phyloP scores from a whole-genome alignment of 371 early-diverging fungal species.

The Actinomucor elegans region DNA sequence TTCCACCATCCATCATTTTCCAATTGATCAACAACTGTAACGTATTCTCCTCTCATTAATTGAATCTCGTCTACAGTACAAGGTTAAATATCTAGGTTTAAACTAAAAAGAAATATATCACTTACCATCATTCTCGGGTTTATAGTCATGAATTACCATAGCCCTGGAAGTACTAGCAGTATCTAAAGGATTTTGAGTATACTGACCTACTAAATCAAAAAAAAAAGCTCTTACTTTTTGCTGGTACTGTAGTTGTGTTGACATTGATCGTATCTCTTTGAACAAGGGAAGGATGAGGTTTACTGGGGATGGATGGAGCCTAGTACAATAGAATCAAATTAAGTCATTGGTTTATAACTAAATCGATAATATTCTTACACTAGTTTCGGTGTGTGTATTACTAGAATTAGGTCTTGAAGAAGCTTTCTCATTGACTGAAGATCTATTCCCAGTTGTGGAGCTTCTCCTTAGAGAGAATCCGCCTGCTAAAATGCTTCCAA shows the following conservation, averaged over 20 bases:
- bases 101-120: neutral
- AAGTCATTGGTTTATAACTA: no score
- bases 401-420: neutral
- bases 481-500: constrained; percentile 76
- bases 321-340: neutral
- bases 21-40: constrained; percentile 49
- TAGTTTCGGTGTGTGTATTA: neutral
- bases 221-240: constrained; percentile 1
- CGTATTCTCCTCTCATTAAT: constrained; percentile 49
- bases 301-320: constrained; percentile 5
- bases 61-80: constrained; percentile 49
- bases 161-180: no score
- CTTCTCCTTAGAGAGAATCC: constrained; percentile 11
- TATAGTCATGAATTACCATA: constrained; percentile 45
- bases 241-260: neutral
- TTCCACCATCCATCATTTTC: constrained; percentile 65
- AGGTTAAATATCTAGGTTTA: no score
- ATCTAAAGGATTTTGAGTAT: no score
- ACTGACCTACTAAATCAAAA: neutral
- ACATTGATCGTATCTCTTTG: neutral
- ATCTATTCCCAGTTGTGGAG: constrained; percentile 1
- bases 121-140: constrained; percentile 48
- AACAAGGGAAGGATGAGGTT: neutral
- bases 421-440: constrained; percentile 9
- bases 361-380: no score